These are phyloP conservation scores for Trichoderma harzianum DNA, from an alignment of 2,329 filamentous ascomycete species.

Conservation along the genomic window DNA sequence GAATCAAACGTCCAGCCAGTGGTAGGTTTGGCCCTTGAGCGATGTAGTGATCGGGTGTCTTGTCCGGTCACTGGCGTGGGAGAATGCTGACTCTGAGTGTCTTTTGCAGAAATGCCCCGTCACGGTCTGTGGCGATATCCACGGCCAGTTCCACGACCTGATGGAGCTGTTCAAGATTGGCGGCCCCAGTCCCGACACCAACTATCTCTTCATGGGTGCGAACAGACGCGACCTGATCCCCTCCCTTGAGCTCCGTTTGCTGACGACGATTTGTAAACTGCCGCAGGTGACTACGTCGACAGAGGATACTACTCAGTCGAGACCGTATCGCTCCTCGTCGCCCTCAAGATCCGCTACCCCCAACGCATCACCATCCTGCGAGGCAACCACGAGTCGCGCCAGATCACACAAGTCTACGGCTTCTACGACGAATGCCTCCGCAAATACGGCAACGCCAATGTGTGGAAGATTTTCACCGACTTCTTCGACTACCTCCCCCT, in stretches of 20 bases:
- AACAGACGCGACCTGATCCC: constrained; percentile 4
- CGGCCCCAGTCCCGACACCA: constrained; percentile 95
- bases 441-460: constrained; percentile 98
- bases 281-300: constrained; percentile 90
- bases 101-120: constrained; percentile 83
- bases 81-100: neutral
- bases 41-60: neutral
- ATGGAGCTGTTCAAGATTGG: constrained; percentile 99
- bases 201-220: constrained; percentile 97
- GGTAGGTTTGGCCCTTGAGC: constrained; percentile 53
- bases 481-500: constrained; percentile 98
- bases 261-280: neutral
- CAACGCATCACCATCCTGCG: constrained; percentile 97
- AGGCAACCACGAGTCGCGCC: constrained; percentile 97
- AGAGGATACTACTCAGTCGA: constrained; percentile 98
- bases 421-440: constrained; percentile 99
- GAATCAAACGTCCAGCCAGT: constrained; percentile 99
- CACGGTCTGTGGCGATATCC: constrained; percentile 97
- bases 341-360: constrained; percentile 96
- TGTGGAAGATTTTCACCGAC: constrained; percentile 99
- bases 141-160: constrained; percentile 97
- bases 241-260: neutral
- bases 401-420: constrained; percentile 98
- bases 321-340: constrained; percentile 93
- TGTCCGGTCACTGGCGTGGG: neutral